These are phyloP conservation scores for Schoenoplectus tabernaemontani DNA, from an alignment of 202 grass and related monocot genomes.

Conservation along the genomic window DNA sequence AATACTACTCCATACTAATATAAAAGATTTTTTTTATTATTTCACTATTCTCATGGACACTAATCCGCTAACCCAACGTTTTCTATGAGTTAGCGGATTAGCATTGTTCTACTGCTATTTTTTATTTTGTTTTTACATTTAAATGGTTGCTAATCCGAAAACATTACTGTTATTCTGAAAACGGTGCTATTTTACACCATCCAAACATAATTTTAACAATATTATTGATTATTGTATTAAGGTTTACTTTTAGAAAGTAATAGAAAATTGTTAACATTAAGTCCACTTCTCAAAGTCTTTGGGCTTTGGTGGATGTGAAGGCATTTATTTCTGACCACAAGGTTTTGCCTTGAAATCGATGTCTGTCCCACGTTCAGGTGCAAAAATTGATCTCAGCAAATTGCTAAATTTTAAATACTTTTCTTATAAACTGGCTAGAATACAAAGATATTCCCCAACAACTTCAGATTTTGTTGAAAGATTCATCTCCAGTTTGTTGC, in stretches of 20 bases:
- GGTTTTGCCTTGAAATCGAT: neutral
- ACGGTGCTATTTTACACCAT: too few species aligned
- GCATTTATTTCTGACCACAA: neutral
- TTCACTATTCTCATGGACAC: too few species aligned
- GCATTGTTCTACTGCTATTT: too few species aligned
- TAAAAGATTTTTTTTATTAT: too few species aligned
- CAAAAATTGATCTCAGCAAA: too few species aligned
- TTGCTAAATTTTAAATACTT: neutral
- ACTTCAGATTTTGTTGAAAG: slow-evolving; percentile 1
- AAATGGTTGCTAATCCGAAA: too few species aligned
- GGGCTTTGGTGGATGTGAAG: neutral
- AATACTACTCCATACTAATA: too few species aligned
- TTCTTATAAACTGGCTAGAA: neutral
- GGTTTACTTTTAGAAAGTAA: neutral
- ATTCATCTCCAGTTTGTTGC: neutral
- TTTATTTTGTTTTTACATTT: too few species aligned
- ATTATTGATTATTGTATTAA: neutral
- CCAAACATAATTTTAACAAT: too few species aligned
- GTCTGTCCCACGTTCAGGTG: neutral
- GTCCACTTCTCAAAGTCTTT: neutral
- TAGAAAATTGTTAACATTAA: neutral
- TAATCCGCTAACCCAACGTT: too few species aligned
- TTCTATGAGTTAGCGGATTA: too few species aligned
- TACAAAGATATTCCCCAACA: slow-evolving; percentile 15
- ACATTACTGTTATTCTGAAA: too few species aligned